These are phyloP conservation scores for Coriaria nepalensis DNA, from an alignment of 306 rosid genomes.

Conservation along the genomic window DNA sequence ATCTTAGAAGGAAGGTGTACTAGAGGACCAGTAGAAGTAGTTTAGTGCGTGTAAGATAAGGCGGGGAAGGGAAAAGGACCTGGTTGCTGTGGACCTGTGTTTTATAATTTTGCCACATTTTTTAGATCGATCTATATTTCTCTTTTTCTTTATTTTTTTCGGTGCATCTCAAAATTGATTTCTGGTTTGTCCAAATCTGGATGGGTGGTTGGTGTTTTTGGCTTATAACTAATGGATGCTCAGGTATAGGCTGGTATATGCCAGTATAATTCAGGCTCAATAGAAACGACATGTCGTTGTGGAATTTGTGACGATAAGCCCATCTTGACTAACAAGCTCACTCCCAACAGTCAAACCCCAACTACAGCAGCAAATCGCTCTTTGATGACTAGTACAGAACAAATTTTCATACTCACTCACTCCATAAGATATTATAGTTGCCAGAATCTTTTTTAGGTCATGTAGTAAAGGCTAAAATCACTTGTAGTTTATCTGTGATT, in stretches of 20 bases:
- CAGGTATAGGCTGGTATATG: too few relatives aligned
- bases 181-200: too few relatives aligned
- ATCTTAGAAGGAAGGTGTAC: conserved; percentile 21
- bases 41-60: conserved; percentile 12
- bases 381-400: background rate
- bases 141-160: background rate
- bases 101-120: conserved; percentile 15
- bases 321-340: too few relatives aligned
- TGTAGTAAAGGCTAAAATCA: background rate
- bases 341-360: too few relatives aligned
- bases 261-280: too few relatives aligned
- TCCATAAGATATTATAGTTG: background rate
- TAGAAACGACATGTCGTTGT: too few relatives aligned
- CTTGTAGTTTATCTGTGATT: conserved; percentile 5
- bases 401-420: background rate
- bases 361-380: too few relatives aligned
- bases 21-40: too few relatives aligned
- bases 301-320: too few relatives aligned
- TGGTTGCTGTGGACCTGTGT: background rate
- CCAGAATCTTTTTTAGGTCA: background rate
- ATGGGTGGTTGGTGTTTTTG: too few relatives aligned
- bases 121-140: background rate
- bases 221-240: too few relatives aligned
- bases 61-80: background rate
- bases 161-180: background rate